Evolutionary conservation across 805 yeast genomes (phyloP).

Genomic region (Myxozyma neotropica): DNA sequence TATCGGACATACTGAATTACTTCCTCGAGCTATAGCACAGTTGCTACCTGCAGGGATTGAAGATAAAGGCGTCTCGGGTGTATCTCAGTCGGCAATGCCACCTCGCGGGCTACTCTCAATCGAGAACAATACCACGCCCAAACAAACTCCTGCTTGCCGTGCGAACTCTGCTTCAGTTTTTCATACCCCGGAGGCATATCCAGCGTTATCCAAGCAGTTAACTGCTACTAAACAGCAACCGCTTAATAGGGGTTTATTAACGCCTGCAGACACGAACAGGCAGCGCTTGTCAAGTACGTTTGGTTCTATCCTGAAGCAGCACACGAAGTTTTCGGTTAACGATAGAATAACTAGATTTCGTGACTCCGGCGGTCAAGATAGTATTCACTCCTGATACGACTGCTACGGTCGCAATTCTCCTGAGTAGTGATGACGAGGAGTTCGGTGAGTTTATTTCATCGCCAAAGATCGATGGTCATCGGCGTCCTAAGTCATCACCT

Average conservation of each 20-base stretch:
- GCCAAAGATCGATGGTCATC: background rate
- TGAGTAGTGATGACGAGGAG: conserved; percentile 26
- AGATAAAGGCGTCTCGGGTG: background rate
- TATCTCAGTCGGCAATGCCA: conserved; percentile 4
- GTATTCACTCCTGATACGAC: background rate
- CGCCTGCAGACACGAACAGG: background rate
- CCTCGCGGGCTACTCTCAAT: conserved; percentile 7
- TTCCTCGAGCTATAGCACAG: conserved; percentile 2
- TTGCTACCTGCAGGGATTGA: conserved; percentile 14
- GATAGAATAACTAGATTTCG: background rate
- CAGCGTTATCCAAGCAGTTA: background rate
- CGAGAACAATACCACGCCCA: background rate
- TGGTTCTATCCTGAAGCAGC: background rate
- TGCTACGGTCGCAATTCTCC: conserved; percentile 22
- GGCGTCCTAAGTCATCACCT: conserved; percentile 18
- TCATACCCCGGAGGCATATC: background rate
- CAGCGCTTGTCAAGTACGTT: background rate
- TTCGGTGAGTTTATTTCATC: too few relatives aligned
- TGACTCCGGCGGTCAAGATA: conserved; percentile 5
- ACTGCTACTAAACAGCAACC: background rate
- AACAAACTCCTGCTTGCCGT: background rate
- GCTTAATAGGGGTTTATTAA: background rate
- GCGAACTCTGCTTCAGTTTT: background rate
- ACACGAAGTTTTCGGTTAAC: background rate
- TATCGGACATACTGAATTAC: background rate